Percentiles rank a stretch among this genome's conserved stretches.
phyloP scores from a whole-genome alignment of 208 protist genomes.

The Leishmania mexicana region DNA sequence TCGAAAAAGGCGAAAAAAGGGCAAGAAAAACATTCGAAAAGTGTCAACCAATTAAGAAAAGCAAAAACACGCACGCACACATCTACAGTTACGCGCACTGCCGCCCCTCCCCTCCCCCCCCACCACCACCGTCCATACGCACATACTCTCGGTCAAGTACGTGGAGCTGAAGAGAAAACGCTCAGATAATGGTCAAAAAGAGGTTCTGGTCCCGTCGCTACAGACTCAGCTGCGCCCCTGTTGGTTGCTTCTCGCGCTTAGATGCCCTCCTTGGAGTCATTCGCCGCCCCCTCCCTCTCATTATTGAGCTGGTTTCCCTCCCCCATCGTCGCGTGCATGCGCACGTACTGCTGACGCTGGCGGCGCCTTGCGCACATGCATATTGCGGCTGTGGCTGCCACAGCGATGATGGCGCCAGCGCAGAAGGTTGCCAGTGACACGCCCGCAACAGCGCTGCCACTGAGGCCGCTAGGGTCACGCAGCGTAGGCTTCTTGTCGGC shows the following conservation, averaged over 20 bases:
- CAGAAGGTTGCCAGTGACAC: conserved; percentile 36
- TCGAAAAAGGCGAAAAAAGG: neutral
- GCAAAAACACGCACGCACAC: neutral
- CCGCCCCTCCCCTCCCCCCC: neutral
- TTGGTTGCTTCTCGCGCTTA: neutral
- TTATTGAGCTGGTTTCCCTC: neutral
- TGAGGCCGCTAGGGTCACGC: conserved; percentile 13
- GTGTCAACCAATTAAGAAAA: neutral
- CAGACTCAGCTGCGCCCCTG: neutral
- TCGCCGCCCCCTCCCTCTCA: neutral
- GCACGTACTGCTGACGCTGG: neutral
- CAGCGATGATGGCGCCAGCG: conserved; percentile 25
- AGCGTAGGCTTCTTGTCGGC: neutral
- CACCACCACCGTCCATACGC: neutral
- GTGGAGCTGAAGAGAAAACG: neutral
- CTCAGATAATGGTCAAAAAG: neutral
- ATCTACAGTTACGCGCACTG: neutral
- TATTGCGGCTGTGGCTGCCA: conserved; percentile 8
- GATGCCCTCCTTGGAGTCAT: neutral
- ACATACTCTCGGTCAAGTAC: neutral
- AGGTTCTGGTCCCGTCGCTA: neutral
- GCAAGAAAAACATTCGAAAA: neutral
- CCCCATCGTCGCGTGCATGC: neutral
- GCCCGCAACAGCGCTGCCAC: conserved; percentile 26
- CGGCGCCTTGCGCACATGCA: conserved; percentile 24